Conservation (phyloP, 306 rosid species). For the Leucaena leucocephala region DNA sequence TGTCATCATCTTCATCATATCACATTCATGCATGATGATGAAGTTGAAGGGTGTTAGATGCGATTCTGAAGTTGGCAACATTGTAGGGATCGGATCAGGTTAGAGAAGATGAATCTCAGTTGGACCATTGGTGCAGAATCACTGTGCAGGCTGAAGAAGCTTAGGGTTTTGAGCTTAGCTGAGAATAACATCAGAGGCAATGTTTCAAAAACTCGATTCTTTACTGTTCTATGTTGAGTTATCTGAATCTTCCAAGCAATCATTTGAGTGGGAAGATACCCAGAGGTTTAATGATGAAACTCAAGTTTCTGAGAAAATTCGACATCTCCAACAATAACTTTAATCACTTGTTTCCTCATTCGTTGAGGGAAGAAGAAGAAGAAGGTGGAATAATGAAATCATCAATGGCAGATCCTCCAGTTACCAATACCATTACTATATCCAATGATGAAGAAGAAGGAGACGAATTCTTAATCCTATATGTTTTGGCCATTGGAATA, state of each 20-base stretch:
- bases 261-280: neutral
- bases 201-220: neutral
- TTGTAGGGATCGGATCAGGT: conserved; percentile 3
- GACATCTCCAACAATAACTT: conserved; percentile 3
- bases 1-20: neutral
- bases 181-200: conserved; percentile 2
- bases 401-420: conserved; percentile 30
- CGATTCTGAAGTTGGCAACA: neutral
- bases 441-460: neutral
- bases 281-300: neutral
- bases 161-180: conserved; percentile 27
- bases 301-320: conserved; percentile 1
- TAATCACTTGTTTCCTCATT: neutral
- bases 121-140: neutral
- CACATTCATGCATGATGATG: conserved; percentile 41
- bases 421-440: neutral
- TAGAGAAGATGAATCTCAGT: neutral
- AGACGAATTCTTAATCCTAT: neutral
- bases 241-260: neutral
- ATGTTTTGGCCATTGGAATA: conserved; percentile 37
- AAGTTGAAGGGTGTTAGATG: conserved; percentile 33
- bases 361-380: neutral
- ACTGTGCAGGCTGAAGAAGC: neutral
- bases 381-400: neutral
- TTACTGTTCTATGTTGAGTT: neutral